Percentiles rank a stretch among this genome's conserved stretches.
These are phyloP conservation scores for Helminthosporium solani DNA, from an alignment of 2,329 filamentous ascomycete genomes.

Conservation along the genomic window DNA sequence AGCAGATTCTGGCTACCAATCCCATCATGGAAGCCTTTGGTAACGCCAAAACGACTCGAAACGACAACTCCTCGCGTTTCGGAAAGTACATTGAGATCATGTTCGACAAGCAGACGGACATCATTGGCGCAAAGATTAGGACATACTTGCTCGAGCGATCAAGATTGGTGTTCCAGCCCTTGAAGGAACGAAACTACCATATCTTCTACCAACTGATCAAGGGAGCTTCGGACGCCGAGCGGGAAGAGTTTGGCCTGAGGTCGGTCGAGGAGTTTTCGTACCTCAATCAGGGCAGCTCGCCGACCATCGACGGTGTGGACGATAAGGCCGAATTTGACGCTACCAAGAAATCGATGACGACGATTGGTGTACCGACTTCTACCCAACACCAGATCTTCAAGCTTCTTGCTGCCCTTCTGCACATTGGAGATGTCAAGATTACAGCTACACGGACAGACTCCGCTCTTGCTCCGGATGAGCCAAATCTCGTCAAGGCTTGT, in stretches of 20 bases:
- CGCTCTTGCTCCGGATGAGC: slow-evolving; percentile 75
- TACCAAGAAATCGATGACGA: slow-evolving; percentile 80
- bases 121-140: slow-evolving; percentile 95
- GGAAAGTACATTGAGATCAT: slow-evolving; percentile 99
- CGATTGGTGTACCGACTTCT: slow-evolving; percentile 75
- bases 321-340: slow-evolving; percentile 92
- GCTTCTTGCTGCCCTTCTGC: slow-evolving; percentile 83
- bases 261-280: slow-evolving; percentile 92
- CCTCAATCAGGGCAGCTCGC: slow-evolving; percentile 89
- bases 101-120: slow-evolving; percentile 93
- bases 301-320: slow-evolving; percentile 89
- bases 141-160: slow-evolving; percentile 95
- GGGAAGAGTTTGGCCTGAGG: slow-evolving; percentile 74
- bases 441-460: slow-evolving; percentile 87
- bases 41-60: slow-evolving; percentile 98
- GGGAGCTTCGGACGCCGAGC: slow-evolving; percentile 82
- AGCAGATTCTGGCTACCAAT: slow-evolving; percentile 97
- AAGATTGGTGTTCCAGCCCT: slow-evolving; percentile 91
- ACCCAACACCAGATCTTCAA: slow-evolving; percentile 87
- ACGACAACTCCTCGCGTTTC: slow-evolving; percentile 98
- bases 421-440: slow-evolving; percentile 96
- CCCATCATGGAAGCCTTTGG: slow-evolving; percentile 99
- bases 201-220: slow-evolving; percentile 98
- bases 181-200: slow-evolving; percentile 98
- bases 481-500: slow-evolving; percentile 78